Conservation (phyloP, 441 rosid species). For the Erysimum cheiri region DNA sequence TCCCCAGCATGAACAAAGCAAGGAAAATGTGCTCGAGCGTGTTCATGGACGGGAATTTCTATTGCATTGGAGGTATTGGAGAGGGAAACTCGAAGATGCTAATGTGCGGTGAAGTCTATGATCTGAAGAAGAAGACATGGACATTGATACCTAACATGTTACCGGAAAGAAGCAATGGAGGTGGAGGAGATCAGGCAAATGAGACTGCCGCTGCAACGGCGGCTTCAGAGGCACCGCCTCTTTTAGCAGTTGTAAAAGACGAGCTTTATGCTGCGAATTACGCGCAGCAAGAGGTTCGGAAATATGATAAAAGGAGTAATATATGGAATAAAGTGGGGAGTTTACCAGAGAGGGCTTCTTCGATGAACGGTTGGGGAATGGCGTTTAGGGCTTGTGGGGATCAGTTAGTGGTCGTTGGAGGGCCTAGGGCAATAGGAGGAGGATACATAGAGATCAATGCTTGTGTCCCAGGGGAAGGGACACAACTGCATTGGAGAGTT, state of each 20-base stretch:
- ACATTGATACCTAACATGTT: constrained; percentile 74
- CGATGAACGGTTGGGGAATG: constrained; percentile 67
- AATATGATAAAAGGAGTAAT: constrained; percentile 54
- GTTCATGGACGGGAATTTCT: constrained; percentile 82
- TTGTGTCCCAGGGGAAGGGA: constrained; percentile 58
- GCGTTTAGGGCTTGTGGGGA: constrained; percentile 69
- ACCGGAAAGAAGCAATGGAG: constrained; percentile 57
- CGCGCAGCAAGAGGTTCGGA: constrained; percentile 56
- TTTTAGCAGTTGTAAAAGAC: constrained; percentile 62
- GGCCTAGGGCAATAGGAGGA: constrained; percentile 62
- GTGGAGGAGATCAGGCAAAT: constrained; percentile 24
- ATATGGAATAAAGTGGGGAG: constrained; percentile 59
- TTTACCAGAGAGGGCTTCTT: constrained; percentile 58
- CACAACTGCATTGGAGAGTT: constrained; percentile 54
- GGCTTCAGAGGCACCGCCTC: constrained; percentile 68
- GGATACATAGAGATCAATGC: constrained; percentile 62
- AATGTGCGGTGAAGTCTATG: constrained; percentile 77
- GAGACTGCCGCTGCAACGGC: constrained; percentile 38
- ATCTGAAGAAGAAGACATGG: constrained; percentile 73
- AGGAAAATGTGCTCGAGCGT: constrained; percentile 86
- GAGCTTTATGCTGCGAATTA: constrained; percentile 57
- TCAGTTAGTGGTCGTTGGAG: constrained; percentile 64
- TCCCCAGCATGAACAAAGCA: constrained; percentile 72
- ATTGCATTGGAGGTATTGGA: constrained; percentile 79
- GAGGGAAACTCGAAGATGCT: constrained; percentile 58